These are phyloP conservation scores for Aspergillus tamarii DNA, from an alignment of 2,329 filamentous ascomycete genomes.

Conservation along the genomic window DNA sequence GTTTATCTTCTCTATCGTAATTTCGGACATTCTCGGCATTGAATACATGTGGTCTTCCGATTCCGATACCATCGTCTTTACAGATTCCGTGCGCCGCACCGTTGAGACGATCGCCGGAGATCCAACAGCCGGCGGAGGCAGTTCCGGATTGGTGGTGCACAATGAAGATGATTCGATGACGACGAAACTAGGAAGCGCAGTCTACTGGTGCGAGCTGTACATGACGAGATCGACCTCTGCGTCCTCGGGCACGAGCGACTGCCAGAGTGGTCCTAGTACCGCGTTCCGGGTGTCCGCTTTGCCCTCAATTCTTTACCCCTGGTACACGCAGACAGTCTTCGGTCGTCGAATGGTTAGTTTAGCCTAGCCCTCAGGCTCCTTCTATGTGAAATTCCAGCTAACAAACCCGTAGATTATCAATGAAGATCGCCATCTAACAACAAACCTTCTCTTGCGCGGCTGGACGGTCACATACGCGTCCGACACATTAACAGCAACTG, in stretches of 20 bases:
- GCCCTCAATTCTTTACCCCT: constrained; percentile 35
- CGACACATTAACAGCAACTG: constrained; percentile 39
- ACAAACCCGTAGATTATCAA: constrained; percentile 33
- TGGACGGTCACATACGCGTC: constrained; percentile 40
- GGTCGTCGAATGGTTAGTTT: constrained; percentile 35
- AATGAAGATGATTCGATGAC: constrained; percentile 36
- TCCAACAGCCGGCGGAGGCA: constrained; percentile 36
- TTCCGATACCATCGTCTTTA: constrained; percentile 40
- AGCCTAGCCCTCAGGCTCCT: background rate
- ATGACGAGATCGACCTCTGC: constrained; percentile 36
- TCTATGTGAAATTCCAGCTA: background rate
- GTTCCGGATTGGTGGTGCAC: constrained; percentile 38
- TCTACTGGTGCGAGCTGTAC: constrained; percentile 42
- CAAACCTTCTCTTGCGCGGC: constrained; percentile 37
- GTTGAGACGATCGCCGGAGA: constrained; percentile 37
- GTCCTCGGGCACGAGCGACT: constrained; percentile 36
- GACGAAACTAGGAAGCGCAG: constrained; percentile 34
- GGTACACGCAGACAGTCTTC: constrained; percentile 42
- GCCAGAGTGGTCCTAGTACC: constrained; percentile 42
- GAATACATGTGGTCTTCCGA: constrained; percentile 44
- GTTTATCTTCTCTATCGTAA: constrained; percentile 38
- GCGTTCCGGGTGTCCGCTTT: constrained; percentile 38
- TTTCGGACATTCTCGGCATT: constrained; percentile 35
- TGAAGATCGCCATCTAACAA: constrained; percentile 44
- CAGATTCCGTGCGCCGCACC: constrained; percentile 32